Conservation (phyloP, 208 protist genomes). For the Acanthamoeba sp. region DNA sequence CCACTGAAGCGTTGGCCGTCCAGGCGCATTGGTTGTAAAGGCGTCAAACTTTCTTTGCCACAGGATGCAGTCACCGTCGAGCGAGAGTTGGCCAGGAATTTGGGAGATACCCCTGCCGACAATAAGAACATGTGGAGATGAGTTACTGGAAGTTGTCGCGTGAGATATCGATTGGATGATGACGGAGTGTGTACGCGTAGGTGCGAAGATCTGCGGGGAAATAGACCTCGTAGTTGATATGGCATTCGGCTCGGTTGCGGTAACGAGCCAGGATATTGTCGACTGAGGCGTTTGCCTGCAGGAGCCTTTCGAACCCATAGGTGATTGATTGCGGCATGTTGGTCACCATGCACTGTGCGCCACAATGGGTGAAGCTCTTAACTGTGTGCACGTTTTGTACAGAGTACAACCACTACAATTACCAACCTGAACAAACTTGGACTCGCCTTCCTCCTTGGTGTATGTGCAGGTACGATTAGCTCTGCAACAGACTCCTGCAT, state of each 20-base stretch:
- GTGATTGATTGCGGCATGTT: background rate
- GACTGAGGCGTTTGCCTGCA: no score
- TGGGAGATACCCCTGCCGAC: no score
- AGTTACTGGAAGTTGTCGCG: no score
- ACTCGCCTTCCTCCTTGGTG: background rate
- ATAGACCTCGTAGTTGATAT: background rate
- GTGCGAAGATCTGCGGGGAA: background rate
- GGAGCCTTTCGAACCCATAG: background rate
- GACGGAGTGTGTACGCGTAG: background rate
- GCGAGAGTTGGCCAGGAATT: no score
- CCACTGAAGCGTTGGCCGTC: background rate
- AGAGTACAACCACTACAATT: no score
- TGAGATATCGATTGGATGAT: no score
- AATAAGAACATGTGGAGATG: no score
- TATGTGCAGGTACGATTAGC: background rate
- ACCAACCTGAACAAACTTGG: background rate
- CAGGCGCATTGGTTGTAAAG: no score
- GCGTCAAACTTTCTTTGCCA: background rate
- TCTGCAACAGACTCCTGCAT: background rate
- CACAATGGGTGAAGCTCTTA: background rate
- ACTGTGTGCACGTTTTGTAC: background rate
- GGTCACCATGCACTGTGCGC: background rate
- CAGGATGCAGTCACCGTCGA: background rate
- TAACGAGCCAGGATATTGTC: background rate
- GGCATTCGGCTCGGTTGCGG: background rate